phyloP scores from a whole-genome alignment of 2,329 filamentous ascomycete genomes.

The Botrytis galanthina region DNA sequence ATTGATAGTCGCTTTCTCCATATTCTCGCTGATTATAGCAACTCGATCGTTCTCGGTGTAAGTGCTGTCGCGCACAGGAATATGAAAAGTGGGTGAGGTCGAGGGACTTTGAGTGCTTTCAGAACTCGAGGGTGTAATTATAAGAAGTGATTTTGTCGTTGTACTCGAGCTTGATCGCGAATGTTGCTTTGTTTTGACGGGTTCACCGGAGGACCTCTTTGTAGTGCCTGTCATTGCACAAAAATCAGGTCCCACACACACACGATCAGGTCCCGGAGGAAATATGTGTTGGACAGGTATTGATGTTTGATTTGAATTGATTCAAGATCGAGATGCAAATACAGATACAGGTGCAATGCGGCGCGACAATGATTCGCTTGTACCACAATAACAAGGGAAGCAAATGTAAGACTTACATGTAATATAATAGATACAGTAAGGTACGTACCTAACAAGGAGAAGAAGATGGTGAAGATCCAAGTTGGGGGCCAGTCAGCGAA shows the following conservation, averaged over 20 bases:
- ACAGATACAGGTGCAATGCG: neutral
- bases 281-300: neutral
- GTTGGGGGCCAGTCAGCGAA: neutral
- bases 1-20: constrained; percentile 24
- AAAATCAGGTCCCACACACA: neutral
- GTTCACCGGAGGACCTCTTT: constrained; percentile 10
- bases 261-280: neutral
- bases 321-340: neutral
- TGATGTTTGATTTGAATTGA: neutral
- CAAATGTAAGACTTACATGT: neutral
- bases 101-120: constrained; percentile 19
- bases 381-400: neutral
- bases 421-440: neutral
- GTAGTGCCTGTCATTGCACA: constrained; percentile 18
- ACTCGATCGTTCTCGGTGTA: constrained; percentile 7
- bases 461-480: neutral
- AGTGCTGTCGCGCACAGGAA: constrained; percentile 4
- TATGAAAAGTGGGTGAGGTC: constrained; percentile 21
- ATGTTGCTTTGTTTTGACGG: constrained; percentile 10
- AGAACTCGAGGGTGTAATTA: constrained; percentile 21
- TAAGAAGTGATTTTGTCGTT: constrained; percentile 17
- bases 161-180: constrained; percentile 20
- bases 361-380: neutral
- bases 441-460: no score
- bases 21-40: constrained; percentile 12